A percentile compares a stretch with the other conserved stretches of the same genome.
Evolutionary conservation across 805 yeast species (phyloP).

Genomic region (Hagleromyces aurorensis): DNA sequence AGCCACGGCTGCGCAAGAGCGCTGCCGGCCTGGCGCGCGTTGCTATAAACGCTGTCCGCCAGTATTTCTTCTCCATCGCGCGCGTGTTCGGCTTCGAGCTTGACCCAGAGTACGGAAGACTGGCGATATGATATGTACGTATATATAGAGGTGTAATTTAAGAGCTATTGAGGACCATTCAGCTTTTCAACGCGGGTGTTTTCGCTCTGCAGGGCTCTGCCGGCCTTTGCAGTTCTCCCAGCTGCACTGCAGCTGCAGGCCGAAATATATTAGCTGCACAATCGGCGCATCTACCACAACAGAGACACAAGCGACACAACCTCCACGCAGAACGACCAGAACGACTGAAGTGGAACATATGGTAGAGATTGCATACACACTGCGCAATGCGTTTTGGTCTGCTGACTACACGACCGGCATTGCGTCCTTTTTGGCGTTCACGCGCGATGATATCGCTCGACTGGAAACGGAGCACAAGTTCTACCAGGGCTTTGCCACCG

Average conservation of each 20-base stretch:
- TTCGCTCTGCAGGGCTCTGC: no score
- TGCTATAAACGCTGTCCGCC: conserved; percentile 47
- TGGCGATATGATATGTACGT: conserved; percentile 7
- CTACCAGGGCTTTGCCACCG: conserved; percentile 14
- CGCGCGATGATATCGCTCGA: conserved; percentile 17
- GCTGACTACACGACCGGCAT: conserved; percentile 29
- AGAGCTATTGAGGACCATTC: no score
- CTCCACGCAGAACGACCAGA: no score
- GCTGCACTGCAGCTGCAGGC: no score
- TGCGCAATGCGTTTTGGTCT: conserved; percentile 29
- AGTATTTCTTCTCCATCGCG: conserved; percentile 36
- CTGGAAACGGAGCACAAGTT: conserved; percentile 10
- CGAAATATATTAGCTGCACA: no score
- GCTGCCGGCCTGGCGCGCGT: conserved; percentile 66
- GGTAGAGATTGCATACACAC: no score
- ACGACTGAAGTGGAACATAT: no score
- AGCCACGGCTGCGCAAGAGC: conserved; percentile 31
- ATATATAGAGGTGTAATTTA: neutral
- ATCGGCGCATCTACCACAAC: no score
- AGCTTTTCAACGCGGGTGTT: neutral
- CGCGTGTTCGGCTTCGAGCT: conserved; percentile 58
- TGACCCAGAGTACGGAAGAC: conserved; percentile 46
- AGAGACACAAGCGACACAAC: no score
- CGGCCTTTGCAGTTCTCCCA: no score
- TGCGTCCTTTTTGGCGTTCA: conserved; percentile 11